Evolutionary conservation across 2,329 filamentous ascomycete species (phyloP).

Genomic region (Ophiostoma perfectum): DNA sequence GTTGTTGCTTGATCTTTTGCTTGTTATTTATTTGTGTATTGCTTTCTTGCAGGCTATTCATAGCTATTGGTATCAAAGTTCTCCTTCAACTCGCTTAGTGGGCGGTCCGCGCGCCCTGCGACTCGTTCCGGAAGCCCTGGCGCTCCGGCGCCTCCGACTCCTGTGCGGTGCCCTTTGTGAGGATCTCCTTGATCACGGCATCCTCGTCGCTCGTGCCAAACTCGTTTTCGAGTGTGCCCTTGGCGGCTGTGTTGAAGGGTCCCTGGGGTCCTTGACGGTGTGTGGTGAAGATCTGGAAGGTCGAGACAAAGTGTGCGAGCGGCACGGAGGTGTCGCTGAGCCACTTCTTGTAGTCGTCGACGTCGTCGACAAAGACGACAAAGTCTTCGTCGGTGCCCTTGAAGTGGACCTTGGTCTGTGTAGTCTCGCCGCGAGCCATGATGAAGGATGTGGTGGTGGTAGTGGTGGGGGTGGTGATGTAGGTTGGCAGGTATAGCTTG

Average conservation of each 20-base stretch:
- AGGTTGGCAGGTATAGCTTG: background rate
- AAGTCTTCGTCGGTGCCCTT: slow-evolving; percentile 63
- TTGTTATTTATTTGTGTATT: background rate
- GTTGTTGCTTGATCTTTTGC: background rate
- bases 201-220: slow-evolving; percentile 79
- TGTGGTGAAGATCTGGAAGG: slow-evolving; percentile 85
- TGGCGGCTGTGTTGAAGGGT: slow-evolving; percentile 68
- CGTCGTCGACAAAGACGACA: slow-evolving; percentile 55
- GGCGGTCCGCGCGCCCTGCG: slow-evolving; percentile 37
- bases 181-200: slow-evolving; percentile 73
- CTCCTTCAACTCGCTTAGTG: background rate
- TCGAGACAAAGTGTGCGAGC: slow-evolving; percentile 75
- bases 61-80: background rate
- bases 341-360: slow-evolving; percentile 71
- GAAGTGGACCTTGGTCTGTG: slow-evolving; percentile 75
- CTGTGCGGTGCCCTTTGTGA: slow-evolving; percentile 69
- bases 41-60: background rate
- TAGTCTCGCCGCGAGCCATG: slow-evolving; percentile 40
- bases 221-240: slow-evolving; percentile 70
- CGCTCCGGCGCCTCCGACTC: slow-evolving; percentile 50
- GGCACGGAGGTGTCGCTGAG: slow-evolving; percentile 71
- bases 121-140: slow-evolving; percentile 50
- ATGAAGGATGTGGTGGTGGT: slow-evolving; percentile 17
- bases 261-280: slow-evolving; percentile 86
- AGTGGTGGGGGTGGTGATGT: background rate